Evolutionary conservation across 345 rosid species (phyloP), one percentile per base, ranked within the genome.

Genomic region (Orychophragmus violaceus): DNA sequence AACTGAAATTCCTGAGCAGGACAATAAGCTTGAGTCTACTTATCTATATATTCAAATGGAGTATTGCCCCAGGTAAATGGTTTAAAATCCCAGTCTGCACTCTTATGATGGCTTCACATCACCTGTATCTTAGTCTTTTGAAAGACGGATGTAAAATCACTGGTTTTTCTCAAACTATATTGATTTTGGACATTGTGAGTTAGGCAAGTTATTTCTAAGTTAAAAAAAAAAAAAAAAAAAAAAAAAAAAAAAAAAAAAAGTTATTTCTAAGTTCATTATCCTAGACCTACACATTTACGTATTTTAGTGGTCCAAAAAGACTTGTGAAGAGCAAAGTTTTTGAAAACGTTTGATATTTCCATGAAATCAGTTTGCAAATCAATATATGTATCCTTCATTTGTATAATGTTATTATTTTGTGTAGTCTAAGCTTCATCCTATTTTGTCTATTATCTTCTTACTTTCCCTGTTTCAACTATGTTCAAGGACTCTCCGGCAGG

Each of bases 1-100:
- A 25, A 76, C 78, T 45, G 96, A 82, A 79, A 59, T 70, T 39
- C 50, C 68, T 71, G 91, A 80, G 76, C 87, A 78, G 61, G 94
- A 93, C 28, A 77, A 72, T 77, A 83, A 82, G 65, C 74, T 86
- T 66, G 98, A 85, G 51, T 85, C 94, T 14, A 86, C 91, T 8
- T 90, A 85, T 82, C 78, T 93, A 16, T 93, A 90, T 70, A 93
- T 93, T 78, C 98, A 93, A 74, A 93, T 93, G 98, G 98, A 93
- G 68, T 90, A 76, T 35, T 93, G 98, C 63, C 98, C 98, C 6
- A 83, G 98, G 98, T 93, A 84, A 77, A 57, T 18, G 35, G 10
- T 35, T 48, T 75, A 27, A 23, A 36, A 64, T 0, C 16, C 64
- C 27, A 36, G 36, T 28, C 32, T 48, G 56, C 48, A 64, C 19